phyloP scores from a whole-genome alignment of 2,329 filamentous ascomycete species.

The Blumeria hordei region DNA sequence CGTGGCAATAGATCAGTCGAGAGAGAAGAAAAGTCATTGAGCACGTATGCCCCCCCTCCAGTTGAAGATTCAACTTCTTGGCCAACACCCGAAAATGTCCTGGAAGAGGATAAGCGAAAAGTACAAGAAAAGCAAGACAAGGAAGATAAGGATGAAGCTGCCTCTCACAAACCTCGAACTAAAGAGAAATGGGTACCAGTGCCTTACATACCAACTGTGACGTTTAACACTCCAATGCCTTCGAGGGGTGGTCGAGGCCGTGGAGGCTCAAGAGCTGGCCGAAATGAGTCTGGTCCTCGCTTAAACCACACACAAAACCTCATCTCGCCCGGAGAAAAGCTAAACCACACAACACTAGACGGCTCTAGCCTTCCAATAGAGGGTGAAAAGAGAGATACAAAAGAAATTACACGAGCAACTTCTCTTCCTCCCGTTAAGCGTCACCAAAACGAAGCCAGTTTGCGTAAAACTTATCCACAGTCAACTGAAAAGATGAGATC shows the following conservation, averaged over 20 bases:
- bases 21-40: conserved; percentile 14
- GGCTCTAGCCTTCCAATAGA: not conserved
- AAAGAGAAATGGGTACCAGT: conserved; percentile 76
- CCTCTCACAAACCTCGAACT: conserved; percentile 27
- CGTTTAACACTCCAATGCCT: conserved; percentile 68
- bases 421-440: conserved; percentile 14
- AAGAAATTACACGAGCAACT: conserved; percentile 7
- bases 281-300: conserved; percentile 17
- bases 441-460: conserved; percentile 6
- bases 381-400: conserved; percentile 2
- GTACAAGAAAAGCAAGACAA: conserved; percentile 40
- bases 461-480: conserved; percentile 9
- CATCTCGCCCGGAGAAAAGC: conserved; percentile 10
- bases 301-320: conserved; percentile 11
- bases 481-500: conserved; percentile 10
- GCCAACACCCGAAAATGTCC: conserved; percentile 70
- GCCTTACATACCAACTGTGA: conserved; percentile 59
- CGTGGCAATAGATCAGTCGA: conserved; percentile 12
- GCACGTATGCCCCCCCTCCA: conserved; percentile 28
- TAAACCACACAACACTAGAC: conserved; percentile 3
- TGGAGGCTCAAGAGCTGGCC: conserved; percentile 18
- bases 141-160: conserved; percentile 33
- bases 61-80: conserved; percentile 59
- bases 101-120: conserved; percentile 56
- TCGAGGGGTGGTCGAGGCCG: conserved; percentile 28